Evolutionary conservation across 306 rosid species (phyloP), one percentile per base, ranked within the genome.

Genomic region (Styphnolobium japonicum): DNA sequence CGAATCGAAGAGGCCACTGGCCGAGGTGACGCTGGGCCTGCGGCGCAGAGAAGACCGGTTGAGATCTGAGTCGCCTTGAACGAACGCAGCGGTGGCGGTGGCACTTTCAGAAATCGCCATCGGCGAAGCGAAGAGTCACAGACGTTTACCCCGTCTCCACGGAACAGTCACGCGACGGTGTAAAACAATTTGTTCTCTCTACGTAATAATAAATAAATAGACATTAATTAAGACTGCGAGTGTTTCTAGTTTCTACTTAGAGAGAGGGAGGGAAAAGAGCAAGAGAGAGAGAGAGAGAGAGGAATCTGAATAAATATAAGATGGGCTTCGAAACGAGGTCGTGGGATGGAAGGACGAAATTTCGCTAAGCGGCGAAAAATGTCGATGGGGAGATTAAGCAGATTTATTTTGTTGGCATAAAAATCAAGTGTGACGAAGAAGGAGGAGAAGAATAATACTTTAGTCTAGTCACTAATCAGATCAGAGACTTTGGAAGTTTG

Each of bases 71-170:
- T 75, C 89, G 48, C 49, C 29, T 15, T 64, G 80, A 29, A 39
- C 18, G 45, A 75, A 10, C 6, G 75, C 23, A 36, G 63, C 48
- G 14, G 77, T n/a, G 18, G 76, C 78, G 49, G 75, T 18, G 42
- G 74, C 58, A 34, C 76, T 63, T 27, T 89, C 97, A 37, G 92
- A 74, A 76, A 85, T 81, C 74, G 87, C 96, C 99, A 93, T 95
- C 53, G 55, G 72, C 46, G 19, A 8, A 48, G 72, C 46, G 19
- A 8, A 48, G 63, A 18, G 66, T 10, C 25, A 65, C 75, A 15
- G 25, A 5, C 62, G 68, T 43, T 18, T 14, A 21, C 29, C 19
- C 73, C 51, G 2, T 45, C 45, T 60, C 75, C 48, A 34, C 80
- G 22, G 19, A 65, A 25, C 79, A 40, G 70, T 15, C 74, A 39